A percentile compares a stretch with the other conserved stretches of the same genome.
phyloP scores from a whole-genome alignment of 139 green algal species.

The Ettlia oleoabundans region DNA sequence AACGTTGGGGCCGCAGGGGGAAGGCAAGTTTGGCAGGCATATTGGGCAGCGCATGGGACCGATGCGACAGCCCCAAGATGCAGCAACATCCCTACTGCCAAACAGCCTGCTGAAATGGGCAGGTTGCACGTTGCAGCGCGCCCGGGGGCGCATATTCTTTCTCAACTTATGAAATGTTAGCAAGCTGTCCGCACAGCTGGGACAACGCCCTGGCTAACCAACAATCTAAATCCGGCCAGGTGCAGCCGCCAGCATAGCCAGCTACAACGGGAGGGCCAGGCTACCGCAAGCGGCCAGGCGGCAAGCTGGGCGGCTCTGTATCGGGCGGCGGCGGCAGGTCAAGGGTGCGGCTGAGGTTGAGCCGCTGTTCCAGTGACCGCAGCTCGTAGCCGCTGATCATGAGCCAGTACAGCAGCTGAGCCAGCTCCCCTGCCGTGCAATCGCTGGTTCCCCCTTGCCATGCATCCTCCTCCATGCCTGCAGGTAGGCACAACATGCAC shows the following conservation, averaged over 20 bases:
- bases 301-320: conserved; percentile 1
- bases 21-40: too few species aligned
- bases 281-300: not conserved
- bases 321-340: conserved; percentile 8
- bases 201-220: not conserved
- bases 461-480: conserved; percentile 37
- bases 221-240: not conserved
- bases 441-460: conserved; percentile 37
- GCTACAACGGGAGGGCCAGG: not conserved
- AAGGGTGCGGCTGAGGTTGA: conserved; percentile 21
- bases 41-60: too few species aligned
- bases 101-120: too few species aligned
- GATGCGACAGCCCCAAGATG: too few species aligned
- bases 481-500: not conserved
- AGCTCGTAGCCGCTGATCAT: conserved; percentile 77
- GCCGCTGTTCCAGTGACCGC: conserved; percentile 69
- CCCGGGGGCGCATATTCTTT: too few species aligned
- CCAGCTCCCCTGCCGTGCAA: conserved; percentile 70
- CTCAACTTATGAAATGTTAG: too few species aligned
- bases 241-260: not conserved
- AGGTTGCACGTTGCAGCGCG: too few species aligned
- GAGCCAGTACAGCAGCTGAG: conserved; percentile 74
- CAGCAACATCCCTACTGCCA: too few species aligned
- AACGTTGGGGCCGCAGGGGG: too few species aligned
- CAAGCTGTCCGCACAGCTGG: too few species aligned